Evolutionary conservation across 2,329 filamentous ascomycete species (phyloP).

Genomic region (Talaromyces atroroseus): DNA sequence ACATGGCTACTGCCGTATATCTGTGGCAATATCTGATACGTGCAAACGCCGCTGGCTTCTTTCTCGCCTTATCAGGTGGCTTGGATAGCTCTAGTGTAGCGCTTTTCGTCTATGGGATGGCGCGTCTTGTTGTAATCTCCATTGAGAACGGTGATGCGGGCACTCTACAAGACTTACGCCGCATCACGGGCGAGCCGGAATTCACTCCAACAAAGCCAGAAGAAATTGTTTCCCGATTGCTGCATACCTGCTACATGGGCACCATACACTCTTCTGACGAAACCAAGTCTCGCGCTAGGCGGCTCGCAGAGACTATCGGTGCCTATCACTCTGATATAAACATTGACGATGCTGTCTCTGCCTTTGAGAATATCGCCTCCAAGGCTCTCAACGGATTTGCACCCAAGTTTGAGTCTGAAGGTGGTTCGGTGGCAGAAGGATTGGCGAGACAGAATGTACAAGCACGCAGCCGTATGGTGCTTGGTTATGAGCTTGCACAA

Average conservation of each 20-base stretch:
- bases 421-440: constrained; percentile 45
- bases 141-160: constrained; percentile 21
- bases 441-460: constrained; percentile 51
- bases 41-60: constrained; percentile 23
- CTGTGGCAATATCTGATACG: constrained; percentile 31
- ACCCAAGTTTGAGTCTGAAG: constrained; percentile 57
- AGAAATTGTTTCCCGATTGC: constrained; percentile 53
- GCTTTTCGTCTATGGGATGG: constrained; percentile 31
- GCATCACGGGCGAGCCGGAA: constrained; percentile 32
- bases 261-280: constrained; percentile 60
- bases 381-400: constrained; percentile 52
- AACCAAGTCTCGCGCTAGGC: constrained; percentile 59
- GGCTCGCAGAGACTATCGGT: constrained; percentile 56
- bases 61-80: constrained; percentile 29
- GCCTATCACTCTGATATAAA: constrained; percentile 65
- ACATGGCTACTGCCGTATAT: constrained; percentile 20
- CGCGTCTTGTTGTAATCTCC: constrained; percentile 23
- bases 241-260: constrained; percentile 65
- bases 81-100: constrained; percentile 28
- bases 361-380: constrained; percentile 22
- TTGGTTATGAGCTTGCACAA: constrained; percentile 55
- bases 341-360: constrained; percentile 59
- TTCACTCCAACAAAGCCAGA: constrained; percentile 52
- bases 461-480: constrained; percentile 58
- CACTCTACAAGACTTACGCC: constrained; percentile 23